A percentile compares a stretch with the other conserved stretches of the same genome.
Evolutionary conservation across 2,329 filamentous ascomycete species (phyloP).

Genomic region (Alternaria angustiovoidea): DNA sequence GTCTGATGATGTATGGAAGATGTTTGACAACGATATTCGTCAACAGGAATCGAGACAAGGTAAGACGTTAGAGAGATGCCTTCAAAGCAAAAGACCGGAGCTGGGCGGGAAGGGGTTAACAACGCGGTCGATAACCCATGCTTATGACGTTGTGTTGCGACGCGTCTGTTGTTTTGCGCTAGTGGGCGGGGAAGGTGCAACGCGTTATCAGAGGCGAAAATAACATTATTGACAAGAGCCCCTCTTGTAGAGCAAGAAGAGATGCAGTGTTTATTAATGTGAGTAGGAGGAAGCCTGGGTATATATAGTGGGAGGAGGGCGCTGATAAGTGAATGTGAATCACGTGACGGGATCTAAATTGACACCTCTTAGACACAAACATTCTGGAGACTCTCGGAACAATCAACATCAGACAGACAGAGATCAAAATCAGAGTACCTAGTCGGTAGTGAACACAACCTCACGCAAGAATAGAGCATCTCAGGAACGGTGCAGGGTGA

Average conservation of each 20-base stretch:
- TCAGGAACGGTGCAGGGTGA: no score
- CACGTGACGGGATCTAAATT: no score
- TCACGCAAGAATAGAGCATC: no score
- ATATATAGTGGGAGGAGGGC: no score
- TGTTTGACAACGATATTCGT: neutral
- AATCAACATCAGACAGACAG: no score
- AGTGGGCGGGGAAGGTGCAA: neutral
- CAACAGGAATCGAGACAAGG: no score
- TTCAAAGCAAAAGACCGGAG: neutral
- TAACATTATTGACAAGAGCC: neutral
- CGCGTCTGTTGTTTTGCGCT: constrained; percentile 3
- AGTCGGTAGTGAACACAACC: no score
- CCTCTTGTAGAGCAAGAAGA: neutral
- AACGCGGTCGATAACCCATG: neutral
- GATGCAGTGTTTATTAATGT: no score
- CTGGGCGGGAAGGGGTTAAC: neutral
- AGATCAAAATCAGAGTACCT: no score
- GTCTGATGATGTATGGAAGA: neutral
- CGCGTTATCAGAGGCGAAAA: neutral
- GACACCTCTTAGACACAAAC: neutral
- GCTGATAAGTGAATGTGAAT: no score
- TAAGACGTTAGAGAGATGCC: neutral
- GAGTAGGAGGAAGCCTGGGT: no score
- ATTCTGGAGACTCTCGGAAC: neutral
- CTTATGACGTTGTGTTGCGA: constrained; percentile 6